Percentiles rank a stretch among this genome's conserved stretches.
Conservation (phyloP, 192 early-diverging fungal genomes). For the Jimgerdemannia lactiflua region DNA sequence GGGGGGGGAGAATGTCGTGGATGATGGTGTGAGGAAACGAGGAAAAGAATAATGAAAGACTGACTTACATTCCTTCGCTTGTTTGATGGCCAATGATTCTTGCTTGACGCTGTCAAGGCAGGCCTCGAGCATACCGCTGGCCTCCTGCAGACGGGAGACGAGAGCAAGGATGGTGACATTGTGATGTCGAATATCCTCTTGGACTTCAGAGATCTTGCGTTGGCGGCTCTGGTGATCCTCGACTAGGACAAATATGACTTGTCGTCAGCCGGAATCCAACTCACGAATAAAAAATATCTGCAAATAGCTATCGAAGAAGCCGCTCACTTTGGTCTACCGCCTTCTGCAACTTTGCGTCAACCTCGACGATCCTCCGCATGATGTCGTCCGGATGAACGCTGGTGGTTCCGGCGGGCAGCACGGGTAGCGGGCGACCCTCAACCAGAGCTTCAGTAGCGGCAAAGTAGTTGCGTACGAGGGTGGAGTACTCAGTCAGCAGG, state of each 20-base stretch:
- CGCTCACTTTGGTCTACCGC: constrained; percentile 45
- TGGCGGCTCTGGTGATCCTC: constrained; percentile 47
- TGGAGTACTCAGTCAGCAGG: constrained; percentile 28
- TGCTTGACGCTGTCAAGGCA: constrained; percentile 21
- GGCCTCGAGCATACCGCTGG: constrained; percentile 28
- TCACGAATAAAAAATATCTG: background rate
- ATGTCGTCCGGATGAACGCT: constrained; percentile 24
- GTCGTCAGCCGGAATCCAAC: too few relatives aligned
- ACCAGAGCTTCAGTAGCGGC: constrained; percentile 5
- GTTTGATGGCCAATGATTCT: constrained; percentile 23
- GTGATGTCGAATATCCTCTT: constrained; percentile 42
- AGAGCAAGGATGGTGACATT: constrained; percentile 35
- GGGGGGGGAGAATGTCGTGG: background rate
- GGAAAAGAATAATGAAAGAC: background rate
- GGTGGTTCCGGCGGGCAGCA: background rate
- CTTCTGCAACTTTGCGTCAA: constrained; percentile 40
- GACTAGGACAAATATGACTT: constrained; percentile 19
- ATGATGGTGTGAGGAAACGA: background rate
- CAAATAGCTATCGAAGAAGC: background rate
- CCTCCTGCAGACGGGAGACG: constrained; percentile 29
- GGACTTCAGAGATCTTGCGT: constrained; percentile 39
- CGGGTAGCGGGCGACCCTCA: constrained; percentile 3
- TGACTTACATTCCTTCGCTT: constrained; percentile 22
- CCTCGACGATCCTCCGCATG: constrained; percentile 34
- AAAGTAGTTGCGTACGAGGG: constrained; percentile 23